Evolutionary conservation across 2,329 filamentous ascomycete genomes (phyloP).

Genomic region (Pseudogymnoascus pannorum): DNA sequence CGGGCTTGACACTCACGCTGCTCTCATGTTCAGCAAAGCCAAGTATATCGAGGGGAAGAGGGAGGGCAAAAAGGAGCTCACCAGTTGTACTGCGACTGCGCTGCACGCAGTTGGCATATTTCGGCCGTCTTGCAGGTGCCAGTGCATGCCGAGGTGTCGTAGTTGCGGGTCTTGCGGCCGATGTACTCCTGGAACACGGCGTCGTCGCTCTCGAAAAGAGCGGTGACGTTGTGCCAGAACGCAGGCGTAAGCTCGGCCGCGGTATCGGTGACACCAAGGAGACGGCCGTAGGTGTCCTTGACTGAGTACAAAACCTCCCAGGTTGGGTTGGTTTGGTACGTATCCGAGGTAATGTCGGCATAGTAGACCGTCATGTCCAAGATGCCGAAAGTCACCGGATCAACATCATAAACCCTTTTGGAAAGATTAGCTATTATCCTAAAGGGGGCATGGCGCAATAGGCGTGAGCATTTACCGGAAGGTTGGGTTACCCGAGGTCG

Average conservation of each 20-base stretch:
- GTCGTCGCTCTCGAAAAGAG: background rate
- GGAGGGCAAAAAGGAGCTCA: background rate
- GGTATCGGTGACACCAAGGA: background rate
- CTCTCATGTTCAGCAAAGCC: background rate
- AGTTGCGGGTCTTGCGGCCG: background rate
- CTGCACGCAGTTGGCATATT: background rate
- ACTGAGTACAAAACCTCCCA: constrained; percentile 26
- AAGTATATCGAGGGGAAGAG: background rate
- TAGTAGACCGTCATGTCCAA: constrained; percentile 27
- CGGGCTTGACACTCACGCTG: constrained; percentile 13
- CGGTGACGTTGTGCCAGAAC: background rate
- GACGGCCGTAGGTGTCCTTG: constrained; percentile 22
- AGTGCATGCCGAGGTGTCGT: background rate
- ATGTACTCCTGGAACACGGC: background rate
- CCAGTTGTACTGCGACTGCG: background rate
- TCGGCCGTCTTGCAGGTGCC: background rate
- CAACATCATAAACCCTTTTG: constrained; percentile 25
- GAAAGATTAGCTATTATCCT: too few relatives aligned
- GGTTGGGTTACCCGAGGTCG: constrained; percentile 27
- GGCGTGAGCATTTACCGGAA: constrained; percentile 18
- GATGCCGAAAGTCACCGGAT: constrained; percentile 28
- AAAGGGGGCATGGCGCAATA: too few relatives aligned
- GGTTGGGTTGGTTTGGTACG: constrained; percentile 23
- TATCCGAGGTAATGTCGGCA: constrained; percentile 22
- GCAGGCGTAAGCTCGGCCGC: background rate